Evolutionary conservation across 805 yeast species (phyloP), one percentile per base, ranked within the genome.

Genomic region (Wickerhamiella spandovensis): DNA sequence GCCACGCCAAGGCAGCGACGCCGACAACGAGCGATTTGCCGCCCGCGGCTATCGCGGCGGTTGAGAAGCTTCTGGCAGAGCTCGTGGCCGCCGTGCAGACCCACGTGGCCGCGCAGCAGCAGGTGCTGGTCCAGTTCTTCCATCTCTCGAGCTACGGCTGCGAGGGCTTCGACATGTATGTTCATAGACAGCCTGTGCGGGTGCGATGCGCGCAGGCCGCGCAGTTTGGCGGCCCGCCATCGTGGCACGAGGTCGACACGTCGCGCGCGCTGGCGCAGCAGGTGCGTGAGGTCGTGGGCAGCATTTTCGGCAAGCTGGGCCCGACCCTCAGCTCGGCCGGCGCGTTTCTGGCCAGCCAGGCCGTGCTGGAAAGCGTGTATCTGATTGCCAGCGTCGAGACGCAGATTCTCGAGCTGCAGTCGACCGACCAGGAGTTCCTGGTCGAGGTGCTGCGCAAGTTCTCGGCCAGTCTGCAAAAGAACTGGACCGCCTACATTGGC

Each of bases 381-480:
- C 56, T 76, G 1, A 53, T 74, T 44, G 57, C 71, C 1, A 61
- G 70, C 38, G 56, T 78, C 9, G 81, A 78, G 51, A 57, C 64
- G 23, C 63, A 67, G n/a, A 56, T 64, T 5, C 58, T 57, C 22
- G 60, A 57, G 10, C 60, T 71, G 18, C 73, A 73, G 9, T 66
- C 75, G 8, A 69, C 81, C 1, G 76, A 77, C 61, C 88, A 82
- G 59, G 95, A 84, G 54, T 85, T 74, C 56, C 66, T 75, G 20
- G 67, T 75, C 52, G 70, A 73, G 39, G 68, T 73, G 48, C 68
- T 82, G 53, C 70, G 69, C 30, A 77, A 76, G 53, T 55, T 79
- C 5, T 65, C 69, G n/a, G 78, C 77, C 25, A 76, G 75, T 60
- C 67, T 79, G 43, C 66, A 66, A 41, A 65, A 64, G 35, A 68